These are phyloP conservation scores for Yamagishiella unicocca DNA, from an alignment of 139 green algal species.

Conservation along the genomic window DNA sequence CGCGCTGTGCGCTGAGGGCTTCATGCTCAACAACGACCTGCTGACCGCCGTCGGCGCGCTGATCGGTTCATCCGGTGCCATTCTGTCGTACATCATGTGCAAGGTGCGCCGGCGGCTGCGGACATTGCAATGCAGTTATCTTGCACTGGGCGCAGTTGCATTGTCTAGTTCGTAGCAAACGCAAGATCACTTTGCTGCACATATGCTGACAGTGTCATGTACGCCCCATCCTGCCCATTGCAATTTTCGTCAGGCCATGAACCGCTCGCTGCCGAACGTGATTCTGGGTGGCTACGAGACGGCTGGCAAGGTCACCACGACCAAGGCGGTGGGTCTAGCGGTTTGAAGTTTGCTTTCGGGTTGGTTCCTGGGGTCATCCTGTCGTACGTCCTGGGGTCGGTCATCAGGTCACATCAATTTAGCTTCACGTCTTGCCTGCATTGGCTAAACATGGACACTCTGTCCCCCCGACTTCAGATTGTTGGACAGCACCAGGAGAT, in stretches of 20 bases:
- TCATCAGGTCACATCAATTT: too few relatives aligned
- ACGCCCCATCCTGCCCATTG: too few relatives aligned
- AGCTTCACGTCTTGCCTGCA: too few relatives aligned
- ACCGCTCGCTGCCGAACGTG: constrained; percentile 89
- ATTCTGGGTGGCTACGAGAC: constrained; percentile 87
- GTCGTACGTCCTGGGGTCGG: too few relatives aligned
- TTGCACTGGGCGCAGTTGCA: too few relatives aligned
- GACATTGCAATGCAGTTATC: neutral
- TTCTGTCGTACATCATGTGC: constrained; percentile 96
- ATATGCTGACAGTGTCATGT: too few relatives aligned
- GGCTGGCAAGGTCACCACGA: neutral
- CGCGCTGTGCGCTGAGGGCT: constrained; percentile 91
- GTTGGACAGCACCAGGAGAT: constrained; percentile 66
- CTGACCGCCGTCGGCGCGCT: constrained; percentile 88
- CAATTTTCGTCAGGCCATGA: constrained; percentile 87
- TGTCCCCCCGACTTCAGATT: neutral
- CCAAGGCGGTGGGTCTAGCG: neutral
- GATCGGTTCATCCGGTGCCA: constrained; percentile 90
- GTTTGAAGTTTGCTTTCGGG: too few relatives aligned
- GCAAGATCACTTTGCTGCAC: too few relatives aligned
- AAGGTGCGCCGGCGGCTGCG: constrained; percentile 40
- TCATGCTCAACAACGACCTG: constrained; percentile 88
- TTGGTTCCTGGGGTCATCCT: too few relatives aligned
- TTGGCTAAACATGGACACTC: too few relatives aligned
- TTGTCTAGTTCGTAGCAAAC: too few relatives aligned